These are phyloP conservation scores for Taiozyma sp. DNA, from an alignment of 1,139 yeast species.

Conservation along the genomic window DNA sequence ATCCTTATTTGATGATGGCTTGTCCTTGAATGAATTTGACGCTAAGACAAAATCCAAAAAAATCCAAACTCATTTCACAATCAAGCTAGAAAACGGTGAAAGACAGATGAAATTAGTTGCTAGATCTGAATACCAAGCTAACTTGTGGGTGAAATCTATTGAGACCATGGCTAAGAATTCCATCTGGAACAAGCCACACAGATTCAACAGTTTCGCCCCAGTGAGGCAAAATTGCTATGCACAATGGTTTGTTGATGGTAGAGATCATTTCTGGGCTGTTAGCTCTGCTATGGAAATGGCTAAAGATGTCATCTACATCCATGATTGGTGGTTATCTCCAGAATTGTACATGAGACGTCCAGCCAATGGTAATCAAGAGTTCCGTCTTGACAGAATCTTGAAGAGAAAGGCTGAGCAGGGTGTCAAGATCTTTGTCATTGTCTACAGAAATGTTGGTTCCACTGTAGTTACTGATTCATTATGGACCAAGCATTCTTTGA, in stretches of 20 bases:
- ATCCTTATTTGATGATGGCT: conserved; percentile 27
- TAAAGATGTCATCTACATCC: conserved; percentile 87
- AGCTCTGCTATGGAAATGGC: conserved; percentile 93
- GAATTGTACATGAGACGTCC: conserved; percentile 92
- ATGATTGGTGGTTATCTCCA: conserved; percentile 99
- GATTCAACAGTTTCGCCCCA: conserved; percentile 93
- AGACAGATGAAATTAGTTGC: conserved; percentile 74
- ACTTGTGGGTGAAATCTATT: conserved; percentile 74
- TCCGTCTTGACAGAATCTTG: conserved; percentile 84
- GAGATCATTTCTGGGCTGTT: conserved; percentile 96
- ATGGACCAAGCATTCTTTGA: conserved; percentile 89
- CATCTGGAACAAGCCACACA: conserved; percentile 65
- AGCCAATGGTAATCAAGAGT: conserved; percentile 91
- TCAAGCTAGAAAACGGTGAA: conserved; percentile 76
- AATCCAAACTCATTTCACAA: conserved; percentile 41
- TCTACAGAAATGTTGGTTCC: conserved; percentile 93
- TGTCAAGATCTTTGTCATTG: conserved; percentile 85
- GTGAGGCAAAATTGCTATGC: conserved; percentile 80
- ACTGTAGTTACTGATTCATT: conserved; percentile 92
- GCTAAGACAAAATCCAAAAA: conserved; percentile 19
- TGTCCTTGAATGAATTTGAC: conserved; percentile 22
- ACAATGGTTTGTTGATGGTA: conserved; percentile 95
- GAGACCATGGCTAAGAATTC: conserved; percentile 64
- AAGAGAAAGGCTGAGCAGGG: conserved; percentile 93
- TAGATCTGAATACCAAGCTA: conserved; percentile 64